phyloP scores from a whole-genome alignment of 2,329 filamentous ascomycete species.

The Celoporthe dispersa region DNA sequence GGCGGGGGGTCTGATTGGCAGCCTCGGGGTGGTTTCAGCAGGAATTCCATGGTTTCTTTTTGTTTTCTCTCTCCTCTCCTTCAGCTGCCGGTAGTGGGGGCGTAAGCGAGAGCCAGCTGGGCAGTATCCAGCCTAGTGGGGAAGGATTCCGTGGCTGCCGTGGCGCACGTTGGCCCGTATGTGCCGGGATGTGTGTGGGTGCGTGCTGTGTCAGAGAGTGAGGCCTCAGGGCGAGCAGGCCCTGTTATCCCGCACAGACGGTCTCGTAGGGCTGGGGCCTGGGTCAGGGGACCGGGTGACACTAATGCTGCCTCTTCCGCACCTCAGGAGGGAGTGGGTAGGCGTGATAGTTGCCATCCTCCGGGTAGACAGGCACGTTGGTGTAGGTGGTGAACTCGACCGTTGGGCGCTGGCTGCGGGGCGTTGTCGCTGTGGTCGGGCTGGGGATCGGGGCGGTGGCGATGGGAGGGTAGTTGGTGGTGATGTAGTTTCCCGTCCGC shows the following conservation, averaged over 20 bases:
- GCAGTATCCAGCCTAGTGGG: constrained; percentile 1
- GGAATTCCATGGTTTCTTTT: neutral
- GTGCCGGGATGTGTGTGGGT: neutral
- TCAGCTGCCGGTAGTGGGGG: constrained; percentile 12
- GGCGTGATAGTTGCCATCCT: constrained; percentile 26
- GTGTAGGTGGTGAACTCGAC: constrained; percentile 18
- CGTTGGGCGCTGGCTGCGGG: constrained; percentile 25
- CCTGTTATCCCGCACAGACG: neutral
- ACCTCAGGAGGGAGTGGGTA: constrained; percentile 20
- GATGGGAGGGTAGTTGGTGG: constrained; percentile 5
- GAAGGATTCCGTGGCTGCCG: constrained; percentile 21
- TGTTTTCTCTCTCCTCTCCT: neutral
- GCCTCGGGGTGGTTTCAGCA: neutral
- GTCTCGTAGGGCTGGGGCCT: neutral
- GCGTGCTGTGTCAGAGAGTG: no score
- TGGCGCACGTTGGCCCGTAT: neutral
- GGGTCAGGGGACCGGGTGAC: neutral
- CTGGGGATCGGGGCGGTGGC: constrained; percentile 10
- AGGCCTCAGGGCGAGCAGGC: neutral
- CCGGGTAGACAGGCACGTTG: constrained; percentile 1
- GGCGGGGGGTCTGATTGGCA: neutral
- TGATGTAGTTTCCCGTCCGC: constrained; percentile 18
- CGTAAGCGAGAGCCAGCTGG: constrained; percentile 10
- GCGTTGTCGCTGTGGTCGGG: constrained; percentile 23
- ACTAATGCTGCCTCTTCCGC: constrained; percentile 6